Conservation (phyloP, 2,329 filamentous ascomycete genomes). For the Pseudocercospora fijiensis region DNA sequence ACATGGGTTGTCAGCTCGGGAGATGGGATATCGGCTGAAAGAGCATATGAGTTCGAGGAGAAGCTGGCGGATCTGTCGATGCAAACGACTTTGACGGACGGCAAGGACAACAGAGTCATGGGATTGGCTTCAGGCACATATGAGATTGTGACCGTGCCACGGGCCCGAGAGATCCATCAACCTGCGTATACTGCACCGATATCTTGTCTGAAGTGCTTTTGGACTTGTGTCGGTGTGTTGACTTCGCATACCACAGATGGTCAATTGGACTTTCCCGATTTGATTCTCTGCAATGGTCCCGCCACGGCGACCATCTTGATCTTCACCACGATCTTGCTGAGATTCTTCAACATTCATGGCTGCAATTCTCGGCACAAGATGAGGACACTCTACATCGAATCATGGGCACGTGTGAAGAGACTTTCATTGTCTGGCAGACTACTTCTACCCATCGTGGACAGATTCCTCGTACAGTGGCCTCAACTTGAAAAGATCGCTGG, state of each 20-base stretch:
- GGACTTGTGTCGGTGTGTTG: conserved; percentile 61
- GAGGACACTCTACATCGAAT: conserved; percentile 83
- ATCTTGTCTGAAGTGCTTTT: conserved; percentile 65
- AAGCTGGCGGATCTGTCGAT: conserved; percentile 14
- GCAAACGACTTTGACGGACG: conserved; percentile 14
- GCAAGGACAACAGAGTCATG: conserved; percentile 23
- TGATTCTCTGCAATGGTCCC: conserved; percentile 85
- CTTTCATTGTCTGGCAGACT: conserved; percentile 83
- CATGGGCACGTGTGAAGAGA: conserved; percentile 79
- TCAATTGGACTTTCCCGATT: conserved; percentile 58
- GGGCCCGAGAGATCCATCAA: conserved; percentile 82
- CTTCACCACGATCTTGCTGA: conserved; percentile 56
- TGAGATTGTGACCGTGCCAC: conserved; percentile 66
- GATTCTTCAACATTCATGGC: conserved; percentile 49
- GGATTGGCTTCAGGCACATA: conserved; percentile 46
- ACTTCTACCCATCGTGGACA: conserved; percentile 68
- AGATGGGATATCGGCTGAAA: conserved; percentile 67
- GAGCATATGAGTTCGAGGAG: conserved; percentile 64
- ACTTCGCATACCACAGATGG: conserved; percentile 16
- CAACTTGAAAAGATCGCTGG: conserved; percentile 52
- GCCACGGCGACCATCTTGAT: conserved; percentile 80
- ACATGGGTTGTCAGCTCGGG: conserved; percentile 80
- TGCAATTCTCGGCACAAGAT: conserved; percentile 54
- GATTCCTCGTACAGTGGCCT: conserved; percentile 80
- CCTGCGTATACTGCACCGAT: conserved; percentile 70